Base-by-base conservation (phyloP, 1,284 basidiomycete genomes). In the Cutaneotrichosporon daszewskae region DNA sequence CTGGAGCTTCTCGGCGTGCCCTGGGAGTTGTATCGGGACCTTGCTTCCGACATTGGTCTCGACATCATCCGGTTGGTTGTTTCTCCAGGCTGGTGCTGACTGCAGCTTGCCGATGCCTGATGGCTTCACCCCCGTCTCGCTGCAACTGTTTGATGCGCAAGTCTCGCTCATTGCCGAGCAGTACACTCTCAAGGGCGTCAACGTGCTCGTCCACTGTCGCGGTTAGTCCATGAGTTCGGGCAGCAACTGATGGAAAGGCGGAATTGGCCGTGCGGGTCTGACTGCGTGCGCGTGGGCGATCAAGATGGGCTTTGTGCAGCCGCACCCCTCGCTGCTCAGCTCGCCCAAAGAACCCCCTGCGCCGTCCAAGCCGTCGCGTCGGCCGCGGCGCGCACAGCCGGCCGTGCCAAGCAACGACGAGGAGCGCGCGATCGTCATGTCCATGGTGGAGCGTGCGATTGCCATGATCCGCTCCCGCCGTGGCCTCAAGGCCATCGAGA, bases 251-350 rank as follows among this genome's bases (percentile, higher is more conserved):
- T 11, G 12, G 24, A 18, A 29, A 69, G 67, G 66, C 42, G 94
- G 94, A 6, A 86, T 98, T 5, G 94, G 94, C 1, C 79, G 94
- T 20, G 94, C 94, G 0, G 92, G 92, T 1, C 77, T 97, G 31
- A 78, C 96, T 26, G 92, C 92, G 1, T 89, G 86, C 58, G 85
- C 85, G 54, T 97, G 94, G 94, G 78, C 88, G 63, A 75, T 95
- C 50, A 92, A 88, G 68, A 82, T 97, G 58, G 92, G 92, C 5
- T 77, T 96, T 29, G 72, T 77, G 10, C 60, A 66, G 20, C 64
- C 66, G 11, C 65, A 69, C 40, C 64, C 65, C 2, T 62, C 62
- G 11, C 52, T 69, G 3, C 44, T 48, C 12, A 37, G 42, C 14
- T 9, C 9, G 8, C 26, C 26, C 14, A 14, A 8, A 14, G 9